phyloP scores from a whole-genome alignment of 345 rosid genomes.

The Anastatica hierochuntica region DNA sequence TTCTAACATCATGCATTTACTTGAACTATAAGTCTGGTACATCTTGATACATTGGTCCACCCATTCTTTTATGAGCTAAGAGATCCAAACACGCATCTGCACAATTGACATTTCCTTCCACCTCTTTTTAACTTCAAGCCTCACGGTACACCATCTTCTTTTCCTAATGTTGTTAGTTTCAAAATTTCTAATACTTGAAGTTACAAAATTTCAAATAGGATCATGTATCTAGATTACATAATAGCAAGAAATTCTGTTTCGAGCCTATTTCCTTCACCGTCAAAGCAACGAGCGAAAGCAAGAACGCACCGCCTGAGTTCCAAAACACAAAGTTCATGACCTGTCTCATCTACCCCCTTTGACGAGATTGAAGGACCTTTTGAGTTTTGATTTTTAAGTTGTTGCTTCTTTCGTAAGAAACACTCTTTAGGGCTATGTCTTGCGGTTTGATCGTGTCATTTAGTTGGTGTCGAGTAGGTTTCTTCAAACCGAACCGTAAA shows the following conservation, averaged over 20 bases:
- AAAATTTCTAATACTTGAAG: too few species aligned
- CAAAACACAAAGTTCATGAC: conserved; percentile 90
- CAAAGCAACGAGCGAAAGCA: conserved; percentile 58
- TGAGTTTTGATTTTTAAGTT: conserved; percentile 21
- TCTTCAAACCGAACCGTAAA: conserved; percentile 46
- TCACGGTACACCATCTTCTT: too few species aligned
- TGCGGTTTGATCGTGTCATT: not conserved
- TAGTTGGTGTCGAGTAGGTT: not conserved
- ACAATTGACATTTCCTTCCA: too few species aligned
- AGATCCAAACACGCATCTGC: too few species aligned
- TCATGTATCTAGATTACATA: too few species aligned
- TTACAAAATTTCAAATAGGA: too few species aligned
- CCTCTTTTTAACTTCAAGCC: too few species aligned
- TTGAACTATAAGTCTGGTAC: too few species aligned
- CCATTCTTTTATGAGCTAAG: too few species aligned
- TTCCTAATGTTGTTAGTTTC: too few species aligned
- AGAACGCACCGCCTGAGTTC: conserved; percentile 64
- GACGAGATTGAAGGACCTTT: conserved; percentile 90
- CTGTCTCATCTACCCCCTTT: conserved; percentile 78
- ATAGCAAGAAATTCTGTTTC: conserved; percentile 67
- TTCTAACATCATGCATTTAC: too few species aligned
- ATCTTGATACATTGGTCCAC: too few species aligned
- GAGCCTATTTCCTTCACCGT: conserved; percentile 93
- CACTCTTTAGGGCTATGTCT: not conserved
- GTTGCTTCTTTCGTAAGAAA: not conserved